Percentiles rank a stretch among this genome's conserved stretches.
phyloP scores from a whole-genome alignment of 2,329 filamentous ascomycete species.

The Dactylellina haptotyla region DNA sequence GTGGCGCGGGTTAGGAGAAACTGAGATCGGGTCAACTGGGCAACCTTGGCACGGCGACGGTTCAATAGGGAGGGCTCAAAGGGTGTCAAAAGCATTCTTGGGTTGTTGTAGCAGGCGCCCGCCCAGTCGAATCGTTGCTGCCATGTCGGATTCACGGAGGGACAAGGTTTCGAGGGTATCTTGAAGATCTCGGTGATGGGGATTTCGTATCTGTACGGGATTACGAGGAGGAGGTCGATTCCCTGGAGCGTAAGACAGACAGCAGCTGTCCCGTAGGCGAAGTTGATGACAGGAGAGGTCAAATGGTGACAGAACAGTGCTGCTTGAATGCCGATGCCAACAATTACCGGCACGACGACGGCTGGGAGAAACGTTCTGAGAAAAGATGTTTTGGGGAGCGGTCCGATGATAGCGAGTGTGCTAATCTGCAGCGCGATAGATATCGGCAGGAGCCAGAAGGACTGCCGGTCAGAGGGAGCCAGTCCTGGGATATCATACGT shows the following conservation, averaged over 20 bases:
- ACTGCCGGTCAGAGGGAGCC: conserved; percentile 19
- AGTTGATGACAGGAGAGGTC: conserved; percentile 44
- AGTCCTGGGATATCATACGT: conserved; percentile 32
- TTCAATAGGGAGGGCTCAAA: conserved; percentile 38
- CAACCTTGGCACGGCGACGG: conserved; percentile 22
- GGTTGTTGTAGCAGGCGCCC: conserved; percentile 37
- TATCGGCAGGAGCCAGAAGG: conserved; percentile 35
- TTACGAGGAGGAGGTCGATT: conserved; percentile 43
- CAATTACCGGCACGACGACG: conserved; percentile 23
- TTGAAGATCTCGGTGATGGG: conserved; percentile 36
- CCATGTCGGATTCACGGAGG: conserved; percentile 35
- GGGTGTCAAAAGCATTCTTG: conserved; percentile 36
- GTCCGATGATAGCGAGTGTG: conserved; percentile 42
- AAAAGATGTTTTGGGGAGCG: conserved; percentile 40
- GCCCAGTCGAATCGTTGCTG: conserved; percentile 49
- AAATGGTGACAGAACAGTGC: conserved; percentile 36
- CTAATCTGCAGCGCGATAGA: conserved; percentile 38
- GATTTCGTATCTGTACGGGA: conserved; percentile 38
- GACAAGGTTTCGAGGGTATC: conserved; percentile 19
- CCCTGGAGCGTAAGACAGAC: conserved; percentile 38
- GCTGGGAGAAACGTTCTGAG: conserved; percentile 35
- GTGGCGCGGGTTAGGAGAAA: conserved; percentile 15
- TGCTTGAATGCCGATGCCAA: conserved; percentile 43
- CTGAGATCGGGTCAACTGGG: neutral
- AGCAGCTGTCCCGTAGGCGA: conserved; percentile 39